Evolutionary conservation across 768 basidiomycete genomes (phyloP).

Genomic region (Amylocystis lapponica): DNA sequence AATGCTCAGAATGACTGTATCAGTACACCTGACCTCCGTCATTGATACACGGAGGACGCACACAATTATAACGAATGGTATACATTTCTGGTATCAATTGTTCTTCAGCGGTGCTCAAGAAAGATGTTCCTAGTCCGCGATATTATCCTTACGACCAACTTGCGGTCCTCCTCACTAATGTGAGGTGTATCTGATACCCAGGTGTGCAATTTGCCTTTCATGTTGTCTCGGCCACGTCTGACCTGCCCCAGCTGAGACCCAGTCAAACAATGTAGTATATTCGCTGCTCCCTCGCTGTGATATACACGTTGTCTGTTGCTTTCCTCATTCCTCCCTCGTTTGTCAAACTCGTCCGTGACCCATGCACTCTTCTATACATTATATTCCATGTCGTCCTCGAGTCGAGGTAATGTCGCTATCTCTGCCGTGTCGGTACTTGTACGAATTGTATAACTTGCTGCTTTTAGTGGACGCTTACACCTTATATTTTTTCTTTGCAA

Average conservation of each 20-base stretch:
- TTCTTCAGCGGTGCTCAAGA: neutral
- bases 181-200: constrained; percentile 4
- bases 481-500: no score
- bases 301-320: neutral
- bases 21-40: constrained; percentile 77
- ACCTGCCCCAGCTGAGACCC: no score
- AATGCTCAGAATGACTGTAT: neutral
- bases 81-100: constrained; percentile 15
- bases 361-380: neutral
- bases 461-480: no score
- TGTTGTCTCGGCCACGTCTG: no score
- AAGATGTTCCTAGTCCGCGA: constrained; percentile 19
- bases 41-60: constrained; percentile 73
- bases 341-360: no score
- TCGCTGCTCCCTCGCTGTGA: neutral
- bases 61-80: constrained; percentile 70
- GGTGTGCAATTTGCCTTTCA: no score
- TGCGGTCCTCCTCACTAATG: constrained; percentile 24
- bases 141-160: constrained; percentile 25
- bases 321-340: neutral
- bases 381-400: neutral
- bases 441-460: no score
- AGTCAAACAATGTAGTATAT: neutral
- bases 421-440: no score
- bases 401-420: no score